Evolutionary conservation across 352 stramenopile genomes (phyloP).

Genomic region (Phytopythium vexans): DNA sequence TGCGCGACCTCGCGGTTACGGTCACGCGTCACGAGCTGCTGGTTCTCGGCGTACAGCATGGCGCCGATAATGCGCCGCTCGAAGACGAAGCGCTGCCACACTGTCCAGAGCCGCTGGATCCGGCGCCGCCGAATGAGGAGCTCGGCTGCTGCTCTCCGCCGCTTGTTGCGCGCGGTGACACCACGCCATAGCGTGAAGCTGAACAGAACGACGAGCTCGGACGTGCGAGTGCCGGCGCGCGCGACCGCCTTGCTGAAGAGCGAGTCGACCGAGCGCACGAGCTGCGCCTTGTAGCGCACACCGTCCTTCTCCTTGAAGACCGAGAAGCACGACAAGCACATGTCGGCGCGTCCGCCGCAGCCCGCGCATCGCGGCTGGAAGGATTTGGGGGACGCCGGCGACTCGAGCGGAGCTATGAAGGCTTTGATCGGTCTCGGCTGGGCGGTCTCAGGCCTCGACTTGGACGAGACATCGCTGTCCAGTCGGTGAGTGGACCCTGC

Average conservation of each 20-base stretch:
- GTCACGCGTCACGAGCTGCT: conserved; percentile 42
- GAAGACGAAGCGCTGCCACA: conserved; percentile 58
- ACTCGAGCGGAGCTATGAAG: conserved; percentile 15
- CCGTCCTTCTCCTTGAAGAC: conserved; percentile 59
- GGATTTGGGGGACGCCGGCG: no score
- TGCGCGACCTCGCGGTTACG: conserved; percentile 42
- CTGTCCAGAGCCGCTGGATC: conserved; percentile 35
- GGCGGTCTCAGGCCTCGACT: conserved; percentile 8
- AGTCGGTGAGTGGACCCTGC: conserved; percentile 1
- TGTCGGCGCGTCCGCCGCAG: conserved; percentile 59
- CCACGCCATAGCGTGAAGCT: conserved; percentile 61
- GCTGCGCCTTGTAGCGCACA: conserved; percentile 61
- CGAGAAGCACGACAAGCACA: conserved; percentile 70
- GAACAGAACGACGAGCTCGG: conserved; percentile 52
- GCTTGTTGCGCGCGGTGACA: conserved; percentile 27
- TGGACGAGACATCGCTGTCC: conserved; percentile 1
- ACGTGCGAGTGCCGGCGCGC: conserved; percentile 55
- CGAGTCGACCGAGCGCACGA: conserved; percentile 54
- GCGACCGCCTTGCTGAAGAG: conserved; percentile 59
- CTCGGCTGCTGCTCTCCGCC: conserved; percentile 8
- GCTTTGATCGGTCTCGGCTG: conserved; percentile 1
- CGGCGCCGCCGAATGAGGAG: conserved; percentile 17
- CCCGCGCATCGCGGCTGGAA: conserved; percentile 41
- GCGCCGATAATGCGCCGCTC: conserved; percentile 62
- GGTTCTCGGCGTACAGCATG: conserved; percentile 63